phyloP scores from a whole-genome alignment of 768 basidiomycete species.

The Macrocybe gigantea region DNA sequence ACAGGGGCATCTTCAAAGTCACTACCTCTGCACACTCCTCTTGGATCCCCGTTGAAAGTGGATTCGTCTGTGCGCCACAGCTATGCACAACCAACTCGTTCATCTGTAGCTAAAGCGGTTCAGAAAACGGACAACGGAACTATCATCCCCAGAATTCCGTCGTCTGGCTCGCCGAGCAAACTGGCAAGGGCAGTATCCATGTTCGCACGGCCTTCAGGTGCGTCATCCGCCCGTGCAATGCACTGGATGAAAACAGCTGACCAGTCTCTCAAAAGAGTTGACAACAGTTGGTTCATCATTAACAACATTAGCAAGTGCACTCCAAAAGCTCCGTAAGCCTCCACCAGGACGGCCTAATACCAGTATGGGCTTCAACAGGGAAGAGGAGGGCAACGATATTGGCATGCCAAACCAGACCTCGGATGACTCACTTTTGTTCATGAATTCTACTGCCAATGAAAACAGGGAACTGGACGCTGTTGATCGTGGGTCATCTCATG shows the following conservation, averaged over 20 bases:
- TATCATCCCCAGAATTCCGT: too few species aligned
- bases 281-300: slow-evolving; percentile 34
- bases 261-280: too few species aligned
- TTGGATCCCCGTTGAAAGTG: slow-evolving; percentile 19
- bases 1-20: too few species aligned
- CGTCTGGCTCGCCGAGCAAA: slow-evolving; percentile 24
- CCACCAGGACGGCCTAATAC: slow-evolving; percentile 64
- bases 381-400: slow-evolving; percentile 16
- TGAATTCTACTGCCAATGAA: too few species aligned
- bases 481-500: too few species aligned
- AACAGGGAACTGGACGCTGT: too few species aligned
- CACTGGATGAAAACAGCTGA: too few species aligned
- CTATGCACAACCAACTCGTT: slow-evolving; percentile 12
- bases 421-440: background rate
- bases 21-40: background rate
- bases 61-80: slow-evolving; percentile 1
- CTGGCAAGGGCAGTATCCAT: slow-evolving; percentile 24
- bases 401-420: background rate
- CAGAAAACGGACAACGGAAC: too few species aligned
- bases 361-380: slow-evolving; percentile 59
- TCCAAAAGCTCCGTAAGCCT: slow-evolving; percentile 66
- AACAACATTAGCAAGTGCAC: slow-evolving; percentile 59
- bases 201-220: slow-evolving; percentile 24
- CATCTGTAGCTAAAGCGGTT: slow-evolving; percentile 15
- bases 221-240: background rate